These are phyloP conservation scores for Blastocystis sp. DNA, from an alignment of 352 stramenopile genomes.

Conservation along the genomic window DNA sequence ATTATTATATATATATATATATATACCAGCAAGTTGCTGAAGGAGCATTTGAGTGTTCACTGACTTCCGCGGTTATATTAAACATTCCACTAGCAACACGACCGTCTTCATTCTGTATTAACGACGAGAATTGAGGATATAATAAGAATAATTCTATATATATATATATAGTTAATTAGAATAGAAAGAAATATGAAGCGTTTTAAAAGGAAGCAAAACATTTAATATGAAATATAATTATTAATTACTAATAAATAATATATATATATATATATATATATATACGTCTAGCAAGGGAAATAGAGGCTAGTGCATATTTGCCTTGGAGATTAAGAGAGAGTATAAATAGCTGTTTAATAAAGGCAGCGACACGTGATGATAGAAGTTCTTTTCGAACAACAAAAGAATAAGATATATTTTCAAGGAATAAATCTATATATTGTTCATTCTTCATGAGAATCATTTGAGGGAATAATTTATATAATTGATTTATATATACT, in stretches of 20 bases:
- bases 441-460: not conserved
- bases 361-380: conserved; percentile 14
- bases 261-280: no score
- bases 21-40: conserved; percentile 4
- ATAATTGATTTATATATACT: conserved; percentile 8
- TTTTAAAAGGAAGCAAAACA: no score
- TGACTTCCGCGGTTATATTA: not conserved
- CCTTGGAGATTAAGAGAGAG: conserved; percentile 10
- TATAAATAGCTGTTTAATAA: conserved; percentile 2
- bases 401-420: conserved; percentile 20
- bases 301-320: conserved; percentile 14
- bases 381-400: conserved; percentile 23
- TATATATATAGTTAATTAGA: no score
- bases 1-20: not conserved
- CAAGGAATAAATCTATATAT: conserved; percentile 10
- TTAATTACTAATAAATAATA: no score
- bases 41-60: conserved; percentile 19
- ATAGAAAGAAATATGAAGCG: no score
- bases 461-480: not conserved
- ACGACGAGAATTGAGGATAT: conserved; percentile 32
- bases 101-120: conserved; percentile 24
- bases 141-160: conserved; percentile 8
- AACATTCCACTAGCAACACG: conserved; percentile 3
- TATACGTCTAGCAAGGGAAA: not conserved
- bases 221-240: no score